Percentiles rank a stretch among this genome's conserved stretches.
Evolutionary conservation across 2,329 filamentous ascomycete genomes (phyloP).

Genomic region (Venturia nashicola): DNA sequence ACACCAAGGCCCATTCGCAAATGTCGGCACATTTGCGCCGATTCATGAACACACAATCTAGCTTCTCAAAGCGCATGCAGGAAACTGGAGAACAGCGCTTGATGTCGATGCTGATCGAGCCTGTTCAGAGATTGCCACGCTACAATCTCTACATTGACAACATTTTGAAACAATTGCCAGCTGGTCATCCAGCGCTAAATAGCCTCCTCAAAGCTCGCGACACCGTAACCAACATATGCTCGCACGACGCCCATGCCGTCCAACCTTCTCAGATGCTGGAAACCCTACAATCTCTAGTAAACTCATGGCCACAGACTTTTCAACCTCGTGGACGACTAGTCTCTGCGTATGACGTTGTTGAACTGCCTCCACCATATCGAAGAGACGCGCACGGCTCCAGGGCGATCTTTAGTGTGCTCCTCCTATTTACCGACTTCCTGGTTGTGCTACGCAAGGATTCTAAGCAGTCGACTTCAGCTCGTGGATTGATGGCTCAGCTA

Average conservation of each 20-base stretch:
- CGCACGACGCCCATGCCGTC: conserved; percentile 60
- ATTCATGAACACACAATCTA: conserved; percentile 67
- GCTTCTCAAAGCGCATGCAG: conserved; percentile 67
- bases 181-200: conserved; percentile 73
- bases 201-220: conserved; percentile 79
- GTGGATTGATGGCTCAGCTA: conserved; percentile 70
- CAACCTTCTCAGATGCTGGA: conserved; percentile 64
- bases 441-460: conserved; percentile 62
- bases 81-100: conserved; percentile 82
- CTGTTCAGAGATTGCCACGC: conserved; percentile 82
- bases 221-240: conserved; percentile 92
- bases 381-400: conserved; percentile 28
- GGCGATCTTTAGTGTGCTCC: conserved; percentile 51
- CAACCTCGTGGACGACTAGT: conserved; percentile 69
- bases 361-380: conserved; percentile 62
- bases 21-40: conserved; percentile 71
- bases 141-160: conserved; percentile 96
- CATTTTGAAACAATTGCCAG: conserved; percentile 74
- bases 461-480: conserved; percentile 52
- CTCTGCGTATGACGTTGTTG: conserved; percentile 66
- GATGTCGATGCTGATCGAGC: conserved; percentile 87
- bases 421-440: conserved; percentile 75
- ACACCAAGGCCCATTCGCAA: conserved; percentile 79
- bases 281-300: conserved; percentile 62
- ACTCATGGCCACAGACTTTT: conserved; percentile 62